phyloP scores from a whole-genome alignment of 108 stramenopile species.

The Conticribra guillardii region DNA sequence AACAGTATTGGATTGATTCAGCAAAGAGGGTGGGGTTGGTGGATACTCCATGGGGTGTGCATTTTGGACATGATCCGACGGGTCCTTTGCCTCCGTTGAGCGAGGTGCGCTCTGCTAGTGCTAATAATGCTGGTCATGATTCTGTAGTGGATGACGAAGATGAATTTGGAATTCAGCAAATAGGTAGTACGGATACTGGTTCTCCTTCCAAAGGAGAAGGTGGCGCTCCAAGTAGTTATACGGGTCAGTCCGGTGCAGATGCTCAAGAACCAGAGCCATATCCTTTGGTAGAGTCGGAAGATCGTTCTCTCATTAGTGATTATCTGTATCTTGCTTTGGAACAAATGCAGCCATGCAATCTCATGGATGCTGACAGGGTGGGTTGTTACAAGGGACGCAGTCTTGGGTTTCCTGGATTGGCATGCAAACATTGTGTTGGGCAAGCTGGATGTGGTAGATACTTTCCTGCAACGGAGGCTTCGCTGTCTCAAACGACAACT shows the following conservation, averaged over 20 bases:
- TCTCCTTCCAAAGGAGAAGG: slow-evolving; percentile 20
- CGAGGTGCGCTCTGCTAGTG: too few relatives aligned
- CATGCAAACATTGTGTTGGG: slow-evolving; percentile 84
- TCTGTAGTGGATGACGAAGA: slow-evolving; percentile 23
- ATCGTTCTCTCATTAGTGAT: slow-evolving; percentile 72
- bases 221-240: too few relatives aligned
- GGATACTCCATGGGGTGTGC: slow-evolving; percentile 82
- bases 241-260: slow-evolving; percentile 2
- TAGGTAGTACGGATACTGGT: slow-evolving; percentile 4
- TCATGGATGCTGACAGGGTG: slow-evolving; percentile 48
- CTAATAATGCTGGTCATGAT: slow-evolving; percentile 8
- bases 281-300: slow-evolving; percentile 72
- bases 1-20: slow-evolving; percentile 91
- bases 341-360: slow-evolving; percentile 82
- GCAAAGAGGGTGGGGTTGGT: slow-evolving; percentile 80
- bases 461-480: slow-evolving; percentile 86
- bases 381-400: slow-evolving; percentile 67
- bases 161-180: background rate
- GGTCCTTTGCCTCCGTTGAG: slow-evolving; percentile 70
- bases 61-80: slow-evolving; percentile 78
- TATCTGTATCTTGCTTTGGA: slow-evolving; percentile 83
- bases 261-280: slow-evolving; percentile 44
- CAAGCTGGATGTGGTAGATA: slow-evolving; percentile 88
- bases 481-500: slow-evolving; percentile 89
- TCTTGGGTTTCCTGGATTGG: slow-evolving; percentile 84